Percentiles rank a stretch among this genome's conserved stretches.
These are phyloP conservation scores for Penicillium canariense DNA, from an alignment of 495 filamentous ascomycete genomes.

Conservation along the genomic window DNA sequence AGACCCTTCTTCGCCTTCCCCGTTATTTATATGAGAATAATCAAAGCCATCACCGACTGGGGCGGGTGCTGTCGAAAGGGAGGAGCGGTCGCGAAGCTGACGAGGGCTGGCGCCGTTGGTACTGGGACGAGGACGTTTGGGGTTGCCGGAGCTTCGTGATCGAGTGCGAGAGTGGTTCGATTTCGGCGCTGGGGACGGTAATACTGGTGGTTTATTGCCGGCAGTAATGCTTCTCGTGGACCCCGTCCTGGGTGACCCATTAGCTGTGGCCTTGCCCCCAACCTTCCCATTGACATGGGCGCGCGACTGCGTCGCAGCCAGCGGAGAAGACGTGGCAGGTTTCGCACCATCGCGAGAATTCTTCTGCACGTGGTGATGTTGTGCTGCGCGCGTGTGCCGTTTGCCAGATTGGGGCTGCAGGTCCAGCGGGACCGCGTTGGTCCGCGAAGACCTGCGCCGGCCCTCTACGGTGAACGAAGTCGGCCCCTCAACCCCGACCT, in stretches of 20 bases:
- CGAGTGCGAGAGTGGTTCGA: slow-evolving; percentile 30
- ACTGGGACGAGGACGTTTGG: slow-evolving; percentile 18
- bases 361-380: slow-evolving; percentile 29
- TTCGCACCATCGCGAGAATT: slow-evolving; percentile 23
- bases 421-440: slow-evolving; percentile 70
- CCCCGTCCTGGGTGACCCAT: slow-evolving; percentile 34
- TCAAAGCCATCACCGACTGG: slow-evolving; percentile 6
- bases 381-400: slow-evolving; percentile 51
- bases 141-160: slow-evolving; percentile 33
- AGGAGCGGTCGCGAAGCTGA: slow-evolving; percentile 27
- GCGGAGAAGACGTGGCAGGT: slow-evolving; percentile 33
- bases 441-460: slow-evolving; percentile 79
- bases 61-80: slow-evolving; percentile 24
- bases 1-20: slow-evolving; percentile 19
- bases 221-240: slow-evolving; percentile 23
- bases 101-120: slow-evolving; percentile 26
- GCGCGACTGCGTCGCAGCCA: slow-evolving; percentile 34
- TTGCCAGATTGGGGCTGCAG: slow-evolving; percentile 66
- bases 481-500: slow-evolving; percentile 78
- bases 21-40: slow-evolving; percentile 12
- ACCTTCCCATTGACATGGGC: slow-evolving; percentile 32
- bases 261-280: slow-evolving; percentile 31
- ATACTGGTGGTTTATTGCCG: slow-evolving; percentile 24
- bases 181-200: slow-evolving; percentile 34
- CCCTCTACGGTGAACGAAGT: slow-evolving; percentile 81